Percentiles rank a stretch among this genome's conserved stretches.
These are phyloP conservation scores for Cordyceps farinosa DNA, from an alignment of 2,329 filamentous ascomycete genomes.

Conservation along the genomic window DNA sequence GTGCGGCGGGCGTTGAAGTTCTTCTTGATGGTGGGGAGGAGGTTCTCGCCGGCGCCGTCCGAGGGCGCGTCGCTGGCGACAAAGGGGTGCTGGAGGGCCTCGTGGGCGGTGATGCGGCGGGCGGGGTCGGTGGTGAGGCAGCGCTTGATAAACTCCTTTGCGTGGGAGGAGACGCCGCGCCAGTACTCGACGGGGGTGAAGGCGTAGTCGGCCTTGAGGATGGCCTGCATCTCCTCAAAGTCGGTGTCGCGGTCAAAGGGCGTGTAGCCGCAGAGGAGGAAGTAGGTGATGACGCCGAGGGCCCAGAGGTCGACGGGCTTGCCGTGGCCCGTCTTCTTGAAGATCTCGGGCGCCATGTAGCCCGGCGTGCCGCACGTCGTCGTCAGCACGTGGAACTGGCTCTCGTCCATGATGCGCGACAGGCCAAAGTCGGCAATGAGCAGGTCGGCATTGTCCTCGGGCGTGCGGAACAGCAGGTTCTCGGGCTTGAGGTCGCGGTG, in stretches of 20 bases:
- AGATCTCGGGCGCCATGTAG: constrained; percentile 99
- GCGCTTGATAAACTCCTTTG: constrained; percentile 86
- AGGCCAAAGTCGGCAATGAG: constrained; percentile 96
- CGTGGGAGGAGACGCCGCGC: constrained; percentile 81
- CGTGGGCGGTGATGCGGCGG: constrained; percentile 86
- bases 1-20: constrained; percentile 70
- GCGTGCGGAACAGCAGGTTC: constrained; percentile 92
- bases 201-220: constrained; percentile 91
- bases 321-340: constrained; percentile 96
- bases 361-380: constrained; percentile 97
- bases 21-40: constrained; percentile 67
- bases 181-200: constrained; percentile 96
- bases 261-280: constrained; percentile 95
- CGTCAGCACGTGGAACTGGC: constrained; percentile 95
- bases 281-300: constrained; percentile 97
- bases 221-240: constrained; percentile 99
- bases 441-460: constrained; percentile 95
- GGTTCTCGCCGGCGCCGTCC: constrained; percentile 54
- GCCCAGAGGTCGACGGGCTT: constrained; percentile 99
- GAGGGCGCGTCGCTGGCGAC: constrained; percentile 50
- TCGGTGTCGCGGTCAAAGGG: constrained; percentile 97
- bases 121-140: constrained; percentile 89
- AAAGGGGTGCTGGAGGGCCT: constrained; percentile 64
- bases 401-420: constrained; percentile 96
- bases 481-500: constrained; percentile 97